Percentiles rank a stretch among this genome's conserved stretches.
Conservation (phyloP, 2,329 filamentous ascomycete genomes). For the Plenodomus biglobosus region DNA sequence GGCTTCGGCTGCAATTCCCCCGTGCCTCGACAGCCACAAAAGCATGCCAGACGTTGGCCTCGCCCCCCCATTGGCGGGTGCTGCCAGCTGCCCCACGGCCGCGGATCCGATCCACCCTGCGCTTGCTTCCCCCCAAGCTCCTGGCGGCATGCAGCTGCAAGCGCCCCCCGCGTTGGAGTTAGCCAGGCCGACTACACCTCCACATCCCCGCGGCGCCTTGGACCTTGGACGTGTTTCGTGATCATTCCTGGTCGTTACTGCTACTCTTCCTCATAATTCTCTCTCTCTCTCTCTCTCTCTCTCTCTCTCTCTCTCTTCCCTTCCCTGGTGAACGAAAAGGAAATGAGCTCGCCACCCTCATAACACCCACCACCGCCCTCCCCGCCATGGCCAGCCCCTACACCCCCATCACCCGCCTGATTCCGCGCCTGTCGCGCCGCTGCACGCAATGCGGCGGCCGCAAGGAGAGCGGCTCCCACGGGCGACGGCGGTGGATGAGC, state of each 20-base stretch:
- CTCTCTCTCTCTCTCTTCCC: too few relatives aligned
- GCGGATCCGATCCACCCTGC: background rate
- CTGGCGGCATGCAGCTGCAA: background rate
- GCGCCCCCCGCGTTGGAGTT: too few relatives aligned
- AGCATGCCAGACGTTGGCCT: background rate
- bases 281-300: too few relatives aligned
- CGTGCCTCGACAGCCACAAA: background rate
- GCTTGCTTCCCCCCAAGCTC: background rate
- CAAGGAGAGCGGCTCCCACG: slow-evolving; percentile 5
- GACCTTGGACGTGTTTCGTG: too few relatives aligned
- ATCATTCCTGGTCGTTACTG: too few relatives aligned
- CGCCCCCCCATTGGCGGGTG: background rate
- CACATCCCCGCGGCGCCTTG: background rate
- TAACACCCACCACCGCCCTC: slow-evolving; percentile 1
- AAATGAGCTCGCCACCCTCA: background rate
- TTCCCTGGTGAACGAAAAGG: too few relatives aligned
- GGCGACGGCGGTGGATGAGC: slow-evolving; percentile 35
- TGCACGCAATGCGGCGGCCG: slow-evolving; percentile 24
- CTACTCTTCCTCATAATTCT: too few relatives aligned
- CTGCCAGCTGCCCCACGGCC: background rate
- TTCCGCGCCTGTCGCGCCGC: slow-evolving; percentile 14
- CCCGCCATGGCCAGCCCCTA: slow-evolving; percentile 21
- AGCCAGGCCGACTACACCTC: background rate
- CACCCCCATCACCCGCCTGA: slow-evolving; percentile 11
- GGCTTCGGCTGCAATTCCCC: background rate